These are phyloP conservation scores for Leccinum boreale DNA, from an alignment of 768 basidiomycete species.

Conservation along the genomic window DNA sequence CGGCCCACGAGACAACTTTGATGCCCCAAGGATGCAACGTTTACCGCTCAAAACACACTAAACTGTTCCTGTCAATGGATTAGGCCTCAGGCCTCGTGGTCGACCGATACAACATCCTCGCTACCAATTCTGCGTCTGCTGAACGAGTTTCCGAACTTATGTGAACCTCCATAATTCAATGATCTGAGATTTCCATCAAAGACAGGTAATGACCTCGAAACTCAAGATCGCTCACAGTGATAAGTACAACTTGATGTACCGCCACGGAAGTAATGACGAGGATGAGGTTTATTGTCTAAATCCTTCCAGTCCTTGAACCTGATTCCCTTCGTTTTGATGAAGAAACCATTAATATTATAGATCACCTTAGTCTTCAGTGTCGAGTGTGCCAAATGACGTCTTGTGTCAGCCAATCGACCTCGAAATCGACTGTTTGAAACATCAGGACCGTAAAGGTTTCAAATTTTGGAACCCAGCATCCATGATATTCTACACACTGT, in stretches of 20 bases:
- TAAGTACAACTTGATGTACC: not conserved
- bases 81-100: too few relatives aligned
- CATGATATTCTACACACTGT: conserved; percentile 4
- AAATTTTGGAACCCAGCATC: not conserved
- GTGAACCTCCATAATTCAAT: not conserved
- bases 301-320: conserved; percentile 41
- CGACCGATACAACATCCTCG: not conserved
- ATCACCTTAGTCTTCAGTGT: conserved; percentile 40
- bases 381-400: conserved; percentile 44
- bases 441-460: not conserved
- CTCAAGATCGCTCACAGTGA: not conserved
- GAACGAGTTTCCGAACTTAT: not conserved
- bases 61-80: not conserved
- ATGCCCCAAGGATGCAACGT: conserved; percentile 26
- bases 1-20: conserved; percentile 13
- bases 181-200: too few relatives aligned
- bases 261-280: too few relatives aligned
- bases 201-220: not conserved
- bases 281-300: not conserved
- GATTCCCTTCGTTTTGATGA: conserved; percentile 43
- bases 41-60: not conserved
- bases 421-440: conserved; percentile 39
- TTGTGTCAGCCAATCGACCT: conserved; percentile 34
- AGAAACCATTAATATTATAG: conserved; percentile 38
- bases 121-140: not conserved